phyloP scores from a whole-genome alignment of 139 green algal species.

The Picochlorum sp. region DNA sequence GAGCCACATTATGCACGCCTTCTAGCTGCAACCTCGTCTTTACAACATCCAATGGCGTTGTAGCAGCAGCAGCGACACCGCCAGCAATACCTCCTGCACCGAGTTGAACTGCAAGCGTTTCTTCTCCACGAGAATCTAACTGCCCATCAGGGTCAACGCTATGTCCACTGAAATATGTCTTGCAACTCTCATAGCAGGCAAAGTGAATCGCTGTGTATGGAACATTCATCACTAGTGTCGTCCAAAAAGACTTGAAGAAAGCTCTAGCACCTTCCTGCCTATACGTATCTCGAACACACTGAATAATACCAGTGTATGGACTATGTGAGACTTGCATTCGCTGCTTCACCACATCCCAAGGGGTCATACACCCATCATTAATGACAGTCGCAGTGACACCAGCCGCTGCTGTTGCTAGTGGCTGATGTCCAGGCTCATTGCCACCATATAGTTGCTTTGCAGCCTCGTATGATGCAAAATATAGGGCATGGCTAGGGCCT shows the following conservation, averaged over 20 bases:
- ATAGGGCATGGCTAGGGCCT: constrained; percentile 85
- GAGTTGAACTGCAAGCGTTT: constrained; percentile 40
- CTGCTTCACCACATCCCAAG: constrained; percentile 86
- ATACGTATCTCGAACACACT: constrained; percentile 57
- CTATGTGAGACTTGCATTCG: constrained; percentile 68
- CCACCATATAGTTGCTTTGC: constrained; percentile 69
- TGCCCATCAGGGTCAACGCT: neutral
- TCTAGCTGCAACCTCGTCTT: constrained; percentile 87
- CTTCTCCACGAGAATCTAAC: neutral
- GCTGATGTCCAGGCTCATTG: constrained; percentile 44
- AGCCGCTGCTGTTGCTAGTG: constrained; percentile 43
- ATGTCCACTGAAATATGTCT: constrained; percentile 34
- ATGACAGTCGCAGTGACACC: constrained; percentile 74
- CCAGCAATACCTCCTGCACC: constrained; percentile 67
- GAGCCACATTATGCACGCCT: constrained; percentile 44
- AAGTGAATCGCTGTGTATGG: constrained; percentile 93
- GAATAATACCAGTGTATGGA: constrained; percentile 48
- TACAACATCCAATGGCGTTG: constrained; percentile 83
- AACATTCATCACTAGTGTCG: constrained; percentile 93
- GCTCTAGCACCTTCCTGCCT: constrained; percentile 61
- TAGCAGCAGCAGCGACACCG: constrained; percentile 61
- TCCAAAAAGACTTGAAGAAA: constrained; percentile 85
- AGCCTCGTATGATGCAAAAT: constrained; percentile 91
- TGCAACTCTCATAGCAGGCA: constrained; percentile 79
- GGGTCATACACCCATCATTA: constrained; percentile 80